Base-by-base conservation (phyloP, 345 rosid species). In the Turritis glabra region DNA sequence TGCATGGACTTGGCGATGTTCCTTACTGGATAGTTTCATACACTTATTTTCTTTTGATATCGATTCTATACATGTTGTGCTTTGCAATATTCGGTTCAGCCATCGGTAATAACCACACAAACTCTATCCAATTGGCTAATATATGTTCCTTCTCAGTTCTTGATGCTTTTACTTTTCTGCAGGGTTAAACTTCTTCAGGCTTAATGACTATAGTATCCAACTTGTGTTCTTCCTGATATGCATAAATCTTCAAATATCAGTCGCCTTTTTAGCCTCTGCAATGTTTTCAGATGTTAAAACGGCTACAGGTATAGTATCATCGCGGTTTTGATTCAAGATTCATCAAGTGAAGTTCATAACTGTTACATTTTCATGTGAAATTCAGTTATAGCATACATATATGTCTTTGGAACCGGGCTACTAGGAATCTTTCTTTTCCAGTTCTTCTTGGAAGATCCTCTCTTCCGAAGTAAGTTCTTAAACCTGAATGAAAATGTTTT, bases 1-100 rank as follows among this genome's bases (percentile, higher is more conserved):
- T 95, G 99, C 99, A 92, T 21, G 97, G 97, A 70, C 98, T 95
- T 74, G 91, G 97, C 23, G 97, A 95, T 75, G 91, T 86, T 44
- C 92, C 99, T 66, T 95, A 92, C 75, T 95, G 97, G 98, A 65
- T 88, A 79, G 93, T 91, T 75, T 82, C 96, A 60, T 94, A 94
- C 67, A 80, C 82, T 40, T 94, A 94, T 83, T 90, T 92, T 83
- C 83, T 92, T 51, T 26, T 74, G 61, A 70, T 92, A 69, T 95
- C 96, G 1, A 10, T 52, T 50, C 54, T 86, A 41, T 90, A 95
- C 85, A 90, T 90, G 85, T 44, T 95, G 18, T 89, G 91, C 74
- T 92, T 92, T 41, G 91, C 87, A 67, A 10, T 82, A 19, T 91
- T 94, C 51, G 97, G 99, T 57, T 87, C 97, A 63, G 75, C 65